phyloP scores from a whole-genome alignment of 768 basidiomycete species.

The Neoboletus subvelutipes region DNA sequence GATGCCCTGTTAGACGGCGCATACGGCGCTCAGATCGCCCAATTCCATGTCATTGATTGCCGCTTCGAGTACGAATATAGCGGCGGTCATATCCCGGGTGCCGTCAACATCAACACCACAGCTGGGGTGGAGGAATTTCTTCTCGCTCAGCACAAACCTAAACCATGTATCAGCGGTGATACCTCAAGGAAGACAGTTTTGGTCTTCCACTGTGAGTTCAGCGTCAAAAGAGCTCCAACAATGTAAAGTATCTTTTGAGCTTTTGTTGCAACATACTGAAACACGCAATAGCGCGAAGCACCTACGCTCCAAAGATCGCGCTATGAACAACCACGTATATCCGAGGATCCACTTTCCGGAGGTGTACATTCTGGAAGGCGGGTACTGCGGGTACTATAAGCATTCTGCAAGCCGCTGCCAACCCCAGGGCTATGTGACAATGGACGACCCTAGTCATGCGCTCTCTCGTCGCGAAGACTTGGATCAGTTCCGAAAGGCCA shows the following conservation, averaged over 20 bases:
- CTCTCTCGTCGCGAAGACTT: conserved; percentile 80
- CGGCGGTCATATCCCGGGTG: conserved; percentile 91
- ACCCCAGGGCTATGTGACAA: conserved; percentile 81
- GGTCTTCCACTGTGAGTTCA: conserved; percentile 98
- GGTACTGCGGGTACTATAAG: conserved; percentile 88
- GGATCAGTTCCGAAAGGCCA: conserved; percentile 86
- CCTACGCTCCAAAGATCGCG: conserved; percentile 86
- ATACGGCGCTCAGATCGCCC: conserved; percentile 61
- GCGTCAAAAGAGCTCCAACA: conserved; percentile 91
- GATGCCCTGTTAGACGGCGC: conserved; percentile 74
- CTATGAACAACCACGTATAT: conserved; percentile 84
- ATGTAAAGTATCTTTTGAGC: conserved; percentile 57
- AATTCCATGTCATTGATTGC: conserved; percentile 88
- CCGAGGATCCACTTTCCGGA: conserved; percentile 95
- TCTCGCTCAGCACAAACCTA: conserved; percentile 61
- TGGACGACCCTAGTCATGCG: conserved; percentile 91
- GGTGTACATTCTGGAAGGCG: conserved; percentile 95
- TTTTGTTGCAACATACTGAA: conserved; percentile 4
- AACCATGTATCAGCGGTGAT: conserved; percentile 75
- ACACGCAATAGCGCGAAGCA: conserved; percentile 74
- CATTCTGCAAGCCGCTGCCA: conserved; percentile 68
- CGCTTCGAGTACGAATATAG: conserved; percentile 96
- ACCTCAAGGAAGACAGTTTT: conserved; percentile 73
- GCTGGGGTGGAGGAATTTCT: conserved; percentile 78
- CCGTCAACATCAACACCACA: conserved; percentile 87